phyloP scores from a whole-genome alignment of 225 moss, liverwort and hornwort genomes.

The Pleurozium schreberi region DNA sequence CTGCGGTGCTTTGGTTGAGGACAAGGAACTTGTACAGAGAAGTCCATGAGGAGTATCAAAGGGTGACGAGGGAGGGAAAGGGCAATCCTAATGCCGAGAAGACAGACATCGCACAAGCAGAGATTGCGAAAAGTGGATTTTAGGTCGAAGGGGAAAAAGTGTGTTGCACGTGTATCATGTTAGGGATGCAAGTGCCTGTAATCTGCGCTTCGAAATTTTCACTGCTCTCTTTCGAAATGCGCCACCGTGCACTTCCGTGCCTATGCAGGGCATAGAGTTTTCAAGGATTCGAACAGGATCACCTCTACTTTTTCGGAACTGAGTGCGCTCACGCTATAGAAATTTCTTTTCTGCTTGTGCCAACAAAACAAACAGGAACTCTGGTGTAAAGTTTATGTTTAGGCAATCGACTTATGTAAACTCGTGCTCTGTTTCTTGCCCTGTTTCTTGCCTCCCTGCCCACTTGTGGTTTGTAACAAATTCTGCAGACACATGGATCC shows the following conservation, averaged over 20 bases:
- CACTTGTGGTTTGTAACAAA: neutral
- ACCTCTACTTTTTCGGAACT: neutral
- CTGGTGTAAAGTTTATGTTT: neutral
- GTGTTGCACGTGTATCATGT: neutral
- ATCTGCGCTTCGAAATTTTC: neutral
- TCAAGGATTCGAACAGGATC: neutral
- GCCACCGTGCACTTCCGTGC: no score
- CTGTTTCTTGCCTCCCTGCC: neutral
- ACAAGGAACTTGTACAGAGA: slow-evolving; percentile 16
- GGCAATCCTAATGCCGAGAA: neutral
- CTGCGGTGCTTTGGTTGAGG: slow-evolving; percentile 9
- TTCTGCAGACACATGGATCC: neutral
- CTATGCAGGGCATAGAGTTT: neutral
- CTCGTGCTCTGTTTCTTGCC: neutral
- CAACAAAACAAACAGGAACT: no score
- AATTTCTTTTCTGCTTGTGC: no score
- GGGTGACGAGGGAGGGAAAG: neutral
- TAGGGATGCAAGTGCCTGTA: neutral
- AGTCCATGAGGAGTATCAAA: slow-evolving; percentile 10
- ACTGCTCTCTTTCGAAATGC: neutral
- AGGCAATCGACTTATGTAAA: neutral
- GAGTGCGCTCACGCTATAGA: neutral
- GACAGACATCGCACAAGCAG: neutral
- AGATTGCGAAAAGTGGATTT: neutral
- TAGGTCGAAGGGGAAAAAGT: neutral